Base-by-base conservation (phyloP, 2,329 filamentous ascomycete species). In the Penicillium sp. region DNA sequence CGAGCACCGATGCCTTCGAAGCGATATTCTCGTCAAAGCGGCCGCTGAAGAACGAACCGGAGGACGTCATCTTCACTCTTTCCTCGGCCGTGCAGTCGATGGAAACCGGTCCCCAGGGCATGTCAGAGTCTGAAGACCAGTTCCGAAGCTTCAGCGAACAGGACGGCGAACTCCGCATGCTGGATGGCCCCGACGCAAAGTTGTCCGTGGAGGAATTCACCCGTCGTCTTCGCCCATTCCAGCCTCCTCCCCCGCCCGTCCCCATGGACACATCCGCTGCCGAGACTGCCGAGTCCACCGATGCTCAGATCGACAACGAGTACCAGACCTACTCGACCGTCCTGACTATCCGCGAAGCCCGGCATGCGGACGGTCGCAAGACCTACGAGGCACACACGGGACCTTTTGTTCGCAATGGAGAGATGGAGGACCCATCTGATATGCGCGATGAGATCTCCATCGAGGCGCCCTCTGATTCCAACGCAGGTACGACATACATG, bases 181-280 rank as follows among this genome's bases (percentile, higher is more conserved):
- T 75, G 81, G 67, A 79, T 83, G 61, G 84, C 83, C 67, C 83
- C 46, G 84, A 83, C 68, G 74, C 90, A 60, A 84, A 85, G 64
- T 78, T 89, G 58, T 86, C 88, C 67, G 81, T 89, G 54, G 85
- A 90, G 72, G 78, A 87, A 68, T 84, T 89, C 76, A 83, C 86
- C 19, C 86, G 84, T 65, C 83, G 85, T 60, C 90, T 93, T 68
- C 78, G 87, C 46, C 92, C 92, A 7, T 97, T 96, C 79, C 84
- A 87, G 54, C 89, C 91, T 23, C 94, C 93, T n/a, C 90, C 92
- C 21, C 78, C 87, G 43, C 94, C 93, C 0, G 78, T 85, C 59
- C 84, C 90, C 58, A 71, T 76, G 60, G 51, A 69, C 50, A 67
- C 72, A 63, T 66, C 72, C 60, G 68, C 72, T 25, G 61, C 65